phyloP scores from a whole-genome alignment of 805 yeast species.

The Lachancea nothofagi region DNA sequence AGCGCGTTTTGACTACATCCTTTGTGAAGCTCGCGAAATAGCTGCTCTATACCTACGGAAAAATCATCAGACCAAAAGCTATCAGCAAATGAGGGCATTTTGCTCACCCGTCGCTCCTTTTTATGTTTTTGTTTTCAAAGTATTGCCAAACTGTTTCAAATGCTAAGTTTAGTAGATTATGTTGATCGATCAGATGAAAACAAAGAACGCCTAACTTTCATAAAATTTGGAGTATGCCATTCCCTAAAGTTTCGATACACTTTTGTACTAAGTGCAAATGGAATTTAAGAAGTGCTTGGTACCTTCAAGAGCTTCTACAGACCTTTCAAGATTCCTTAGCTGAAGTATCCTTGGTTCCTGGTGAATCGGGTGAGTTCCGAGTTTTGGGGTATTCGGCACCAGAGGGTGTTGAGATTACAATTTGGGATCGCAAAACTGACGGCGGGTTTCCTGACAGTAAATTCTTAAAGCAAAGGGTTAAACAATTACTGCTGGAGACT shows the following conservation, averaged over 20 bases:
- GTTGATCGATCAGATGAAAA: no score
- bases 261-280: slow-evolving; percentile 84
- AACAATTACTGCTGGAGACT: slow-evolving; percentile 32
- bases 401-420: slow-evolving; percentile 18
- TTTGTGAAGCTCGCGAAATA: slow-evolving; percentile 49
- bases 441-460: slow-evolving; percentile 89
- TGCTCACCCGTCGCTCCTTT: background rate
- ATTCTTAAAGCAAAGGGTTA: slow-evolving; percentile 64
- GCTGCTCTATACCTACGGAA: slow-evolving; percentile 44
- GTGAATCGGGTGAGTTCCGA: slow-evolving; percentile 52
- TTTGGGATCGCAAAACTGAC: slow-evolving; percentile 58
- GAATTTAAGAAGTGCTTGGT: slow-evolving; percentile 87
- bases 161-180: slow-evolving; percentile 7
- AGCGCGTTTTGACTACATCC: slow-evolving; percentile 71
- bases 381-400: slow-evolving; percentile 40
- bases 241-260: slow-evolving; percentile 61
- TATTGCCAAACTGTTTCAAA: background rate
- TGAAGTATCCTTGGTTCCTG: slow-evolving; percentile 48
- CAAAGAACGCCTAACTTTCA: no score
- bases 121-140: background rate
- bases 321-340: slow-evolving; percentile 61
- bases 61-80: slow-evolving; percentile 74
- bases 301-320: slow-evolving; percentile 75
- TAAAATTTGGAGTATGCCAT: slow-evolving; percentile 24
- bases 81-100: slow-evolving; percentile 56